Base-by-base conservation (phyloP, 139 green algal genomes). In the Tetraselmis striata region DNA sequence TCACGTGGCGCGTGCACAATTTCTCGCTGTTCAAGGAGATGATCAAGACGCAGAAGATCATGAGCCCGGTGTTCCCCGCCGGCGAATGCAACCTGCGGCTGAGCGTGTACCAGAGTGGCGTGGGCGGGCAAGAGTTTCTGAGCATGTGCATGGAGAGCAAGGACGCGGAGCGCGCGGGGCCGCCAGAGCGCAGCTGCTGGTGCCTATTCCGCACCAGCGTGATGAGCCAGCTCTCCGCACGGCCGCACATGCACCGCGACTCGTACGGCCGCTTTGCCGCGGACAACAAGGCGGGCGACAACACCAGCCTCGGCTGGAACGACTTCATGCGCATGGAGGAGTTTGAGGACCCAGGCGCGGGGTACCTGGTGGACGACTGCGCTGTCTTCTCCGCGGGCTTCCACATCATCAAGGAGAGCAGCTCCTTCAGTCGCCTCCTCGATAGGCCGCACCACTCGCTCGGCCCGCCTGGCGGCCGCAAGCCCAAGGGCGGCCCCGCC, bases 41-140 rank as follows among this genome's bases (percentile, higher is more conserved):
- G 89, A 92, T 93, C 75, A 89, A 87, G 77, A 93, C 87, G 75
- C 91, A 95, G 89, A 95, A 95, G 85, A 92, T 95, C 86, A 95
- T 94, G 89, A 90, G 82, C 2, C 91, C 91, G 29, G 85, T 88
- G 11, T 95, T 95, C 83, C 85, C 89, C 23, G 91, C 91, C 0
- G 91, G 86, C 76, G 91, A 93, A n/a, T 93, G 90, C 86, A 90
- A 88, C 76, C 86, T 95, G 76, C 86, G 90, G 1, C 85, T 95
- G 22, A 89, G 84, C 75, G 89, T 94, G 67, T 94, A 93, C 77
- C 88, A 94, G 81, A 91, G 85, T 5, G 82, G 79, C 28, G 89
- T 93, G 58, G 79, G 31, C 31, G 78, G 77, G 59, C 29, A 67
- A 5, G 90, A 93, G 29, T 86, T 87, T 81, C 81, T 91, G 29